Evolutionary conservation across 2,329 filamentous ascomycete species (phyloP).

Genomic region (Calonectria pauciramosa): DNA sequence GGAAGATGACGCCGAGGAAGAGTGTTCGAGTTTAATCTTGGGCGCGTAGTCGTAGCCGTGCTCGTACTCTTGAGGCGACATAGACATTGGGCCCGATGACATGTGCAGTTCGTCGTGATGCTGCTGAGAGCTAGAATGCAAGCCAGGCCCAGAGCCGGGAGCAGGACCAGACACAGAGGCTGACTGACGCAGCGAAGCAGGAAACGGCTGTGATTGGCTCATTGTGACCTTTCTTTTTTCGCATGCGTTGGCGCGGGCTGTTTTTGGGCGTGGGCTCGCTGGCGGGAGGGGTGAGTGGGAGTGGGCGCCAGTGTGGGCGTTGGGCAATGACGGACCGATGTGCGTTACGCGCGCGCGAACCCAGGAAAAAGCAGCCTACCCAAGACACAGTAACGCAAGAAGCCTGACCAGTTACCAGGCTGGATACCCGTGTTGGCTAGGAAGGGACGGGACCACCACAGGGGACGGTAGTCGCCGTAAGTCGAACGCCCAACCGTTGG

Average conservation of each 20-base stretch:
- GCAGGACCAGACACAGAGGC: conserved; percentile 40
- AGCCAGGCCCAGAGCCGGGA: conserved; percentile 33
- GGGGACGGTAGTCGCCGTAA: neutral
- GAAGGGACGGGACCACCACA: neutral
- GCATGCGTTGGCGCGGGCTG: conserved; percentile 22
- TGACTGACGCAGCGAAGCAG: conserved; percentile 47
- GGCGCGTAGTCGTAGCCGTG: conserved; percentile 60
- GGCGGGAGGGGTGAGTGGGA: neutral
- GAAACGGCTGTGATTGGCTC: conserved; percentile 58
- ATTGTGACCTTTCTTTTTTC: conserved; percentile 50
- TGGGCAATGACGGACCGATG: neutral
- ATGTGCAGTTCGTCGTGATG: conserved; percentile 70
- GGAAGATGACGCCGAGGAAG: conserved; percentile 54
- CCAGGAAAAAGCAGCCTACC: neutral
- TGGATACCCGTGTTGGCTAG: neutral
- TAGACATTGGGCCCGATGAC: conserved; percentile 55
- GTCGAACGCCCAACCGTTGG: conserved; percentile 2
- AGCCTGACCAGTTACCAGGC: neutral
- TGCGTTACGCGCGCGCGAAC: neutral
- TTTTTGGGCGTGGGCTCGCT: conserved; percentile 26
- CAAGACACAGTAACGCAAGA: neutral
- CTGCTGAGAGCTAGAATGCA: conserved; percentile 38
- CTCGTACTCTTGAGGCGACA: conserved; percentile 63
- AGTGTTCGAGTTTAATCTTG: conserved; percentile 66
- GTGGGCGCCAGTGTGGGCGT: neutral